A percentile compares a stretch with the other conserved stretches of the same genome.
These are phyloP conservation scores for Coprinopsis marcescibilis DNA, from an alignment of 768 basidiomycete species.

Conservation along the genomic window DNA sequence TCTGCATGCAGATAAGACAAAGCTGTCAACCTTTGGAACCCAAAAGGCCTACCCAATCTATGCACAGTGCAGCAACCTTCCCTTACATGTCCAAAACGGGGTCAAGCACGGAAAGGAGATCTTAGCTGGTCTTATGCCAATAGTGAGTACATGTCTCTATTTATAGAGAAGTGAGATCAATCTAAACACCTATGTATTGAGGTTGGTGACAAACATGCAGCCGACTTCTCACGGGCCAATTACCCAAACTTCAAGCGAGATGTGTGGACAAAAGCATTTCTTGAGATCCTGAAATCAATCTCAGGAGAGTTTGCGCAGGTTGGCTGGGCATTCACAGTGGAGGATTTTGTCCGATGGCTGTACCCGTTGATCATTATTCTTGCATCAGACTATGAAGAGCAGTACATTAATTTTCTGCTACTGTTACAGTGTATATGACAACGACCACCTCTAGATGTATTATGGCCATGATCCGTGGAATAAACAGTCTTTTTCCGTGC, in stretches of 20 bases:
- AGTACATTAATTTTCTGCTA: slow-evolving; percentile 26
- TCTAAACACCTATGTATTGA: slow-evolving; percentile 8
- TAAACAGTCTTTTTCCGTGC: slow-evolving; percentile 26
- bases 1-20: slow-evolving; percentile 30
- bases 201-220: slow-evolving; percentile 23
- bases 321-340: slow-evolving; percentile 3
- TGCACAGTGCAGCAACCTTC: slow-evolving; percentile 22
- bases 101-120: slow-evolving; percentile 22
- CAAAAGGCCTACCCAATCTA: slow-evolving; percentile 27
- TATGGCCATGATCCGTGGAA: slow-evolving; percentile 32
- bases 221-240: slow-evolving; percentile 22
- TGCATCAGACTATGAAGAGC: slow-evolving; percentile 40
- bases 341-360: slow-evolving; percentile 19
- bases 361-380: slow-evolving; percentile 34
- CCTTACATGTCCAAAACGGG: slow-evolving; percentile 23
- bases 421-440: not conserved
- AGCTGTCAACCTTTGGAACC: slow-evolving; percentile 27
- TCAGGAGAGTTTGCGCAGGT: not conserved
- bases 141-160: slow-evolving; percentile 17
- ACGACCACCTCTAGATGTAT: slow-evolving; percentile 21
- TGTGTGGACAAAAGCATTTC: not conserved
- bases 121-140: slow-evolving; percentile 27
- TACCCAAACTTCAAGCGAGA: slow-evolving; percentile 21
- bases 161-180: not conserved
- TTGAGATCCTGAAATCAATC: not conserved